Percentiles rank a stretch among this genome's conserved stretches.
These are phyloP conservation scores for Cystoderma amianthinum DNA, from an alignment of 768 basidiomycete species.

Conservation along the genomic window DNA sequence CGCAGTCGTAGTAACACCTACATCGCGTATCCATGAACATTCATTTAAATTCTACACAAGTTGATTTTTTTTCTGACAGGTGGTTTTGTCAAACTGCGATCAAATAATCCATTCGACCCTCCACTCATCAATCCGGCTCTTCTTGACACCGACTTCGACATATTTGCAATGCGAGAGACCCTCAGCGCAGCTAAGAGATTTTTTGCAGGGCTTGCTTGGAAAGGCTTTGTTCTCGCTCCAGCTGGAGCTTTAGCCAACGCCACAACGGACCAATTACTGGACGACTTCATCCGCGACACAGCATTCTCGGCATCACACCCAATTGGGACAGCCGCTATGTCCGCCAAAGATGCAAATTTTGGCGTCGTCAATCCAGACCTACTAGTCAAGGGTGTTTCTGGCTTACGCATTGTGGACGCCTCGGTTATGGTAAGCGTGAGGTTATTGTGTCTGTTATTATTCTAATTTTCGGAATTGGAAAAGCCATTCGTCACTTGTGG, in stretches of 20 bases:
- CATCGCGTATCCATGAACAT: constrained; percentile 1
- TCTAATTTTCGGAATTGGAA: neutral
- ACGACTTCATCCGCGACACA: constrained; percentile 13
- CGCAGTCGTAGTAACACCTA: constrained; percentile 4
- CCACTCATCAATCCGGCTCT: constrained; percentile 17
- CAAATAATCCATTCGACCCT: constrained; percentile 14
- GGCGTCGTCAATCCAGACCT: constrained; percentile 32
- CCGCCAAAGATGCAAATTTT: constrained; percentile 11
- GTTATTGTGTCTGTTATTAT: neutral
- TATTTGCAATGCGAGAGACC: constrained; percentile 12
- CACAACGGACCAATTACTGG: constrained; percentile 8
- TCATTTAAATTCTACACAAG: neutral
- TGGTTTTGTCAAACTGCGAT: constrained; percentile 12
- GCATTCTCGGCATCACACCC: constrained; percentile 19
- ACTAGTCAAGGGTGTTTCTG: constrained; percentile 19
- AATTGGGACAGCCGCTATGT: constrained; percentile 24
- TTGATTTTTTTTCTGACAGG: constrained; percentile 5
- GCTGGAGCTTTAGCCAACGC: constrained; percentile 6
- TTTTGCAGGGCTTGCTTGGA: constrained; percentile 12
- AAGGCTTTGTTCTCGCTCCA: constrained; percentile 13
- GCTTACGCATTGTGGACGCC: constrained; percentile 1
- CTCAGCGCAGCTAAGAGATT: constrained; percentile 12
- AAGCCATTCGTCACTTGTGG: neutral
- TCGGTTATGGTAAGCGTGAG: constrained; percentile 4
- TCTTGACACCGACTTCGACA: constrained; percentile 13